Evolutionary conservation across 164 flowering plant genomes (phyloP).

Genomic region (Piper longum): DNA sequence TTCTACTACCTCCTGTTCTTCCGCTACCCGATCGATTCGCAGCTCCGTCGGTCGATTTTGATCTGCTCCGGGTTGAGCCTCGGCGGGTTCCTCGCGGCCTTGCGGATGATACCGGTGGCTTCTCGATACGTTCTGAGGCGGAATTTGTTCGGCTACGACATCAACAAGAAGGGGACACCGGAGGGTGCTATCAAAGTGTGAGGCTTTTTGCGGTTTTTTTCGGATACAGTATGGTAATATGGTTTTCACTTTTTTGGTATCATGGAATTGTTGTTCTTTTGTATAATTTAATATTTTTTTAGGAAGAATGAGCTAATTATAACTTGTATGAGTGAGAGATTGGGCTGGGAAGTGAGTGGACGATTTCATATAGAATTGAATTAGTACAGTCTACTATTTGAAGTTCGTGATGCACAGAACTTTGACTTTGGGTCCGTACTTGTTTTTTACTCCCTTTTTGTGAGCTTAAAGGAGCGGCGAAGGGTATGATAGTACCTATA

Average conservation of each 20-base stretch:
- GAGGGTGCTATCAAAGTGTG: slow-evolving; percentile 79
- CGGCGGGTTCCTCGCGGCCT: slow-evolving; percentile 46
- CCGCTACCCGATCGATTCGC: slow-evolving; percentile 47
- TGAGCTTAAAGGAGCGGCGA: too few species aligned
- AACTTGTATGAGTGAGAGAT: too few species aligned
- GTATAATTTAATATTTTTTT: too few species aligned
- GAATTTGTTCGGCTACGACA: slow-evolving; percentile 67
- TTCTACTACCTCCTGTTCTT: slow-evolving; percentile 45
- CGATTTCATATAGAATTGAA: too few species aligned
- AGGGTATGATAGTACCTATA: too few species aligned
- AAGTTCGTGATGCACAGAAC: too few species aligned
- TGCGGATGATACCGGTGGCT: slow-evolving; percentile 66
- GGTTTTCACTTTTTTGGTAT: background rate
- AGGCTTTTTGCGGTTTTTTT: slow-evolving; percentile 1
- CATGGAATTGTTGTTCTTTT: too few species aligned
- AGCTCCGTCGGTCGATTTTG: slow-evolving; percentile 49
- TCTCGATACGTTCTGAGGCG: slow-evolving; percentile 53
- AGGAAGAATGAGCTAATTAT: too few species aligned
- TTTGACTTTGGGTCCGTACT: too few species aligned
- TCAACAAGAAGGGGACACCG: slow-evolving; percentile 84
- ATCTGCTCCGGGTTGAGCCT: slow-evolving; percentile 49
- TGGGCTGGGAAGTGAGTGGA: too few species aligned
- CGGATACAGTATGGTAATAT: background rate
- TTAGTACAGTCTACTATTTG: too few species aligned
- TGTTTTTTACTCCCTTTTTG: too few species aligned